Conservation (phyloP, 2,329 filamentous ascomycete species). For the Monosporascus sp. region DNA sequence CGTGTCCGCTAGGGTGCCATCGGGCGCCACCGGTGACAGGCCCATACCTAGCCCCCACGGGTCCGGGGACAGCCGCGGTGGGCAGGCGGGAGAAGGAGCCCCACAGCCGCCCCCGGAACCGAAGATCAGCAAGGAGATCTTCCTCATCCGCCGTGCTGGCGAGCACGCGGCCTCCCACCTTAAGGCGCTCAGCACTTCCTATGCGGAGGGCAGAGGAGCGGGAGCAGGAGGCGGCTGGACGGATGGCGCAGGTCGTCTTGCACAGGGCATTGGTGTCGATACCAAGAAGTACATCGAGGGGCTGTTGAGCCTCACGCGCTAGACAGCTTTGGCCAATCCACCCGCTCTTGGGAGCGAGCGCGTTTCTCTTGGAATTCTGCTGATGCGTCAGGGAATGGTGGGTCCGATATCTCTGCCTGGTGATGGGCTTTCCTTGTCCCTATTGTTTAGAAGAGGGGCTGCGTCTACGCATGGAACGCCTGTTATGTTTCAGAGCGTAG, state of each 20-base stretch:
- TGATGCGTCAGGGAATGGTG: no score
- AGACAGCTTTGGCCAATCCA: not conserved
- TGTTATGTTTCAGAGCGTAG: no score
- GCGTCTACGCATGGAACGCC: no score
- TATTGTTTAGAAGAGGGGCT: no score
- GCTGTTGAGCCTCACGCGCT: conserved; percentile 51
- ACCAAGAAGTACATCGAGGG: conserved; percentile 71
- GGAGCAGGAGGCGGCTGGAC: conserved; percentile 35
- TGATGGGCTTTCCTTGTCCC: no score
- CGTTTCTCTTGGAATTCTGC: no score
- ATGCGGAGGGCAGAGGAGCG: conserved; percentile 23
- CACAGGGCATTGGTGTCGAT: conserved; percentile 71
- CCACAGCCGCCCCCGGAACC: conserved; percentile 6
- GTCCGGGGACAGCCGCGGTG: no score
- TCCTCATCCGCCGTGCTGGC: conserved; percentile 54
- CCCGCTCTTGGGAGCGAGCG: not conserved
- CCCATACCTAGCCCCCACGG: no score
- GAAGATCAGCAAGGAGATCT: conserved; percentile 50
- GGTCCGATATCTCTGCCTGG: no score
- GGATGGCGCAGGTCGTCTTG: conserved; percentile 54
- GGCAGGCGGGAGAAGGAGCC: not conserved
- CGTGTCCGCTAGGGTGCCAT: not conserved
- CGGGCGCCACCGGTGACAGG: not conserved
- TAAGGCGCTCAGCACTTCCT: conserved; percentile 28
- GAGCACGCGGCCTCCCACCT: conserved; percentile 39